Base-by-base conservation (phyloP, 2,329 filamentous ascomycete genomes). In the Alternaria arborescens region DNA sequence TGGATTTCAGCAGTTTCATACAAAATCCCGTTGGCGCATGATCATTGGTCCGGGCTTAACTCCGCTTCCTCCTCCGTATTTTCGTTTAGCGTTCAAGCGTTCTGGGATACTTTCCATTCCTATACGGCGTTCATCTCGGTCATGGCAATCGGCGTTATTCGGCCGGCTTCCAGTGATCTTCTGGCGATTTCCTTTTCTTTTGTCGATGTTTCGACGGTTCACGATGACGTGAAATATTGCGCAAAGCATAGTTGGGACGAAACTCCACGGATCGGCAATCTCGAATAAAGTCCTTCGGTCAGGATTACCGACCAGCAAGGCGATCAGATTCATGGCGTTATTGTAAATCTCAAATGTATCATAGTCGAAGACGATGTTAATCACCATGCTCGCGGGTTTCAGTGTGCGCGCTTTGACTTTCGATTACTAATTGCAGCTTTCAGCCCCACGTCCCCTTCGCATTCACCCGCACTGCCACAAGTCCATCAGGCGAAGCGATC, bases 1-100 rank as follows among this genome's bases (percentile, higher is more conserved):
- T 79, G 53, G 77, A 79, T 43, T 78, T 79, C 62, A 77, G 60
- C 65, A 76, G 61, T 51, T 79, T 77, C 67, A 73, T 79, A 61
- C 67, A 76, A 55, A 77, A 77, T 62, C 73, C 72, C 34, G 69
- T 76, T 11, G 71, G 70, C 48, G 73, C 72, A 58, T 77, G 65
- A 74, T 64, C 57, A 74, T 66, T 65, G 57, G 64, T 47, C 53
- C 61, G 55, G 55, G 41, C 40, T 56, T 50, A 43, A 65, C 59
- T 64, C 60, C 58, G 68, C 65, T 53, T 65, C 66, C 58, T 61
- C 65, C 48, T 62, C 70, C 64, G 47, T 60, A 52, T 62, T 61
- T 68, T 68, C 62, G 53, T 75, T 64, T 68, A 72, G 75, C 75
- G 74, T 76, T 77, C 59, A 70, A 77, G 74, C 74, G 69, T 71